phyloP scores from a whole-genome alignment of 768 basidiomycete species.

The Trametes cingulata region DNA sequence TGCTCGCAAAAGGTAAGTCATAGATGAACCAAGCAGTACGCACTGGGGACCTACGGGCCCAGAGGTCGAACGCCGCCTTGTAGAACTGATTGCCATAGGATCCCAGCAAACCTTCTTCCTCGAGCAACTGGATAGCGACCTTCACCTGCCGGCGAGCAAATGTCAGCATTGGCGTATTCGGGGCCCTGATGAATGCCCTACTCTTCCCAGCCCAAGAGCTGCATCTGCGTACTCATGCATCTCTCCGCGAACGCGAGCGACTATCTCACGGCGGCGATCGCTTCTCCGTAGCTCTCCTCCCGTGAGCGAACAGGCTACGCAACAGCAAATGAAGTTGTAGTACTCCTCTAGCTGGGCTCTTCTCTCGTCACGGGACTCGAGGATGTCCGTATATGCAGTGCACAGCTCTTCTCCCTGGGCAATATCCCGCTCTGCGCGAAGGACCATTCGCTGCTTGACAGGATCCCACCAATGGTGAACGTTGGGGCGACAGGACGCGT shows the following conservation, averaged over 20 bases:
- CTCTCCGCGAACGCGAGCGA: not conserved
- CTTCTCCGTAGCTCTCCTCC: constrained; percentile 21
- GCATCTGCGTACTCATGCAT: constrained; percentile 18
- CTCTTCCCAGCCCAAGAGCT: not conserved
- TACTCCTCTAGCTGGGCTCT: constrained; percentile 7
- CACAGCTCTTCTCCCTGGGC: constrained; percentile 30
- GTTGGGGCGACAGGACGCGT: constrained; percentile 31
- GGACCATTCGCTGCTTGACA: constrained; percentile 17
- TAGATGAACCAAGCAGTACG: not conserved
- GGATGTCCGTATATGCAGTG: constrained; percentile 26
- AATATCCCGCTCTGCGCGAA: constrained; percentile 28
- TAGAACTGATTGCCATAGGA: not conserved
- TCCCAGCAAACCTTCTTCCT: not conserved
- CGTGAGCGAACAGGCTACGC: constrained; percentile 20
- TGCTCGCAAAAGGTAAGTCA: too few species aligned
- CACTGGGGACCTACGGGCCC: not conserved
- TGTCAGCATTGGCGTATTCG: not conserved
- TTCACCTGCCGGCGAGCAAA: not conserved
- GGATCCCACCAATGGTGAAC: constrained; percentile 28
- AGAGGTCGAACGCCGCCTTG: not conserved
- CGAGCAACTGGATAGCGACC: not conserved
- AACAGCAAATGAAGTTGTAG: constrained; percentile 26
- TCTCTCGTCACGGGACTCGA: constrained; percentile 19
- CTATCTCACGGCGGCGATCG: constrained; percentile 24
- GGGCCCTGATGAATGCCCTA: not conserved